Percentiles rank a stretch among this genome's conserved stretches.
Evolutionary conservation across 1,139 yeast species (phyloP).

Genomic region (Dujonia santamariae): DNA sequence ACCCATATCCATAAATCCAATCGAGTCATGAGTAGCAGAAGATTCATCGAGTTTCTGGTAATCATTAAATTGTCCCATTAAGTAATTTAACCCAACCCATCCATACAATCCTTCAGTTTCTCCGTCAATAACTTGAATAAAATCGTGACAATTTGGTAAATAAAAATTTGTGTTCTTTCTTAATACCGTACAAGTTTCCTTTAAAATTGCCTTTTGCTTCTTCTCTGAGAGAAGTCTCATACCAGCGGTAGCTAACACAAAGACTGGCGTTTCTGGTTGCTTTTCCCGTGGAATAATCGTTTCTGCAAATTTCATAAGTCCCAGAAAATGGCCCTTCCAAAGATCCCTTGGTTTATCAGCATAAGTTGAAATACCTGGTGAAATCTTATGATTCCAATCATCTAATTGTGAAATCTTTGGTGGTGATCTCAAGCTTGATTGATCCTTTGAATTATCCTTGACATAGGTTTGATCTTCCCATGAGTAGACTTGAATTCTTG

Average conservation of each 20-base stretch:
- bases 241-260: slow-evolving; percentile 78
- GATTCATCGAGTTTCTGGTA: slow-evolving; percentile 26
- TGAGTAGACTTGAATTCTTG: slow-evolving; percentile 64
- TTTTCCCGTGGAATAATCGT: slow-evolving; percentile 53
- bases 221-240: slow-evolving; percentile 61
- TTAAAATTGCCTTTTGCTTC: slow-evolving; percentile 44
- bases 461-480: slow-evolving; percentile 53
- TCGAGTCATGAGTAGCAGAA: slow-evolving; percentile 42
- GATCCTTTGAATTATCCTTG: slow-evolving; percentile 20
- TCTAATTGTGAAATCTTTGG: slow-evolving; percentile 60
- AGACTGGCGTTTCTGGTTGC: slow-evolving; percentile 61
- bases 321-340: slow-evolving; percentile 59
- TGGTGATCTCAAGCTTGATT: slow-evolving; percentile 42
- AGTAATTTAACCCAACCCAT: slow-evolving; percentile 72
- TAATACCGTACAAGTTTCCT: slow-evolving; percentile 50
- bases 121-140: slow-evolving; percentile 74
- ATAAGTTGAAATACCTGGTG: slow-evolving; percentile 69
- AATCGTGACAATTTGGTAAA: slow-evolving; percentile 52
- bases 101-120: slow-evolving; percentile 80
- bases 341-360: slow-evolving; percentile 39
- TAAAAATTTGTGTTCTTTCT: slow-evolving; percentile 47
- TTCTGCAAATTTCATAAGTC: slow-evolving; percentile 56
- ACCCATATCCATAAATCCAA: slow-evolving; percentile 89
- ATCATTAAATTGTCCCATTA: slow-evolving; percentile 52
- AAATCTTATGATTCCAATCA: slow-evolving; percentile 58